These are phyloP conservation scores for Rubroshorea leprosula DNA, from an alignment of 345 rosid species.

Conservation along the genomic window DNA sequence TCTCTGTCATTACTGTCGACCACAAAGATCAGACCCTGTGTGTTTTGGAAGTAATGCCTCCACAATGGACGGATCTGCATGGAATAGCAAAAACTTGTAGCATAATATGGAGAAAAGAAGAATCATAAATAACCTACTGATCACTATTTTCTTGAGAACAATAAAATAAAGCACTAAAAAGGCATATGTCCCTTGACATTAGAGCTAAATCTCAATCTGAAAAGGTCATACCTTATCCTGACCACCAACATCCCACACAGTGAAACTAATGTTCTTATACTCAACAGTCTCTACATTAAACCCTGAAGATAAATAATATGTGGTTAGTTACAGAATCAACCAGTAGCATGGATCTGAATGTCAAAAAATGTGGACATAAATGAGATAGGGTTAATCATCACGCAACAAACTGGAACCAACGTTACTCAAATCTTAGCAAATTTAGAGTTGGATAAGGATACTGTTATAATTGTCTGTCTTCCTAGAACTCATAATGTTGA, in stretches of 20 bases:
- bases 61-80: conserved; percentile 76
- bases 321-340: neutral
- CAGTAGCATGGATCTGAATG: neutral
- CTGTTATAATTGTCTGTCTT: neutral
- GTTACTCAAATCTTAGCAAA: neutral
- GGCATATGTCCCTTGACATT: neutral
- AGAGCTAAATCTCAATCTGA: neutral
- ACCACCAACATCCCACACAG: conserved; percentile 95
- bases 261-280: conserved; percentile 87
- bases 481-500: neutral
- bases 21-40: conserved; percentile 81
- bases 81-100: neutral
- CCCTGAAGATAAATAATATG: conserved; percentile 31
- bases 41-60: conserved; percentile 88
- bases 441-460: neutral
- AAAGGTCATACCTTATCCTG: conserved; percentile 61
- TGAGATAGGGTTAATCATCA: neutral
- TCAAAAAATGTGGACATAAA: neutral
- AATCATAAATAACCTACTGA: too few relatives aligned
- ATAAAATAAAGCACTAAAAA: neutral
- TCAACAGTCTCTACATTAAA: conserved; percentile 89
- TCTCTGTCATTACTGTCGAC: conserved; percentile 87
- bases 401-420: neutral
- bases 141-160: neutral
- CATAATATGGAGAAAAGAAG: neutral